phyloP scores from a whole-genome alignment of 2,329 filamentous ascomycete species.

The Biscogniauxia mediterranea region DNA sequence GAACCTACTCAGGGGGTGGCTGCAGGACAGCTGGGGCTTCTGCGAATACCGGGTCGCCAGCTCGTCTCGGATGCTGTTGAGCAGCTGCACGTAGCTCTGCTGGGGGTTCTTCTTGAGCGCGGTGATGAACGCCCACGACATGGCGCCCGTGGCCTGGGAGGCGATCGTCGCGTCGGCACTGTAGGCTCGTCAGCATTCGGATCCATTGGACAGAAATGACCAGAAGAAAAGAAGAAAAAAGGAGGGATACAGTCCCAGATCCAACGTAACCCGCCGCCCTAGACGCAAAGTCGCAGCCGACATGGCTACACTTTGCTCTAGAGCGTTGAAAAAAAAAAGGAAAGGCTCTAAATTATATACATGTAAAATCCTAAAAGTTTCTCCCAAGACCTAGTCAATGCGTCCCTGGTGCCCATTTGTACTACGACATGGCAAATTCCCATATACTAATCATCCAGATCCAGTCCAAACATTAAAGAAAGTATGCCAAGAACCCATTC shows the following conservation, averaged over 20 bases:
- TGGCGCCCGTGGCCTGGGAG: slow-evolving; percentile 89
- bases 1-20: slow-evolving; percentile 84
- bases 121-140: slow-evolving; percentile 96
- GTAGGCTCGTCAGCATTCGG: slow-evolving; percentile 20
- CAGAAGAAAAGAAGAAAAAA: neutral
- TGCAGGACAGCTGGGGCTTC: slow-evolving; percentile 94
- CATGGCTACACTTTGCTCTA: slow-evolving; percentile 39
- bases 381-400: slow-evolving; percentile 1
- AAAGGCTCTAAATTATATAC: slow-evolving; percentile 24
- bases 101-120: slow-evolving; percentile 89
- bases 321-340: slow-evolving; percentile 36
- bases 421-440: slow-evolving; percentile 1
- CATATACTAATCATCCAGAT: slow-evolving; percentile 2
- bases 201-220: neutral
- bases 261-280: slow-evolving; percentile 48
- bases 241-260: slow-evolving; percentile 6
- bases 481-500: neutral
- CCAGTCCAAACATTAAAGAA: slow-evolving; percentile 2
- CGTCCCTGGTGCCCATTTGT: neutral
- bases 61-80: slow-evolving; percentile 93
- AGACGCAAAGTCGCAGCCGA: slow-evolving; percentile 40
- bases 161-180: slow-evolving; percentile 89
- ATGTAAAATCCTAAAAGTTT: slow-evolving; percentile 12
- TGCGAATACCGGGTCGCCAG: slow-evolving; percentile 84
- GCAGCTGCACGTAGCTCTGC: slow-evolving; percentile 91